Evolutionary conservation across 2,329 filamentous ascomycete genomes (phyloP), one percentile per base, ranked within the genome.

Genomic region (Sporothrix sp.): DNA sequence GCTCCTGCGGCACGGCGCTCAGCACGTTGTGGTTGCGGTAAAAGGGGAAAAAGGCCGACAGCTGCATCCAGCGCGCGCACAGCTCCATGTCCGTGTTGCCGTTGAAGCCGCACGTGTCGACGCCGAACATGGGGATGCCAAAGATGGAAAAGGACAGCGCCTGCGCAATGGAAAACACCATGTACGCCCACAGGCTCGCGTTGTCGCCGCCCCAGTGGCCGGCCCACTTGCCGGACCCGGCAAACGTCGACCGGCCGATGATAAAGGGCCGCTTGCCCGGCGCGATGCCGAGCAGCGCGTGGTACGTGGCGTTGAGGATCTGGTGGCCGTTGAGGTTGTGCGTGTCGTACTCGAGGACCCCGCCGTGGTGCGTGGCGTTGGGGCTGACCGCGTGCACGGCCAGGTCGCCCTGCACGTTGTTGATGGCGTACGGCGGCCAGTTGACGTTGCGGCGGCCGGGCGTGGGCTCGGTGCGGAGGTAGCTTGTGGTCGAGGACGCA

Each of bases 261-360:
- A 95, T 85, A 66, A 94, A 87, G 0, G 88, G 88, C 0, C 88
- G 80, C 63, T 85, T 85, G 13, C 68, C 72, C 0, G 84, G 79
- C 53, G 79, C 78, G 16, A 86, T 71, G 2, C 71, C 63, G 3
- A 82, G 68, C 28, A 93, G 76, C 52, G 80, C 85, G 42, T 83
- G 69, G 61, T 88, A 87, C 0, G 87, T 93, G 9, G 85, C 84
- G 53, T 85, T 84, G 51, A 88, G 71, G 57, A 90, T 85, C 62
- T 84, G 80, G 59, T 85, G 75, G 1, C 86, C 86, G 60, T 75
- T 91, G 1, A 93, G 67, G 60, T 87, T 93, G 71, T 95, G 88
- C 23, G 87, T 61, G 61, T 94, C 87, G 61, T 95, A 95, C 62
- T 94, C 84, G 36, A 78, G 64, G 1, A 79, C 71, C 4, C 85